phyloP scores from a whole-genome alignment of 2,329 filamentous ascomycete genomes.

The Ophioceras dolichostomum region DNA sequence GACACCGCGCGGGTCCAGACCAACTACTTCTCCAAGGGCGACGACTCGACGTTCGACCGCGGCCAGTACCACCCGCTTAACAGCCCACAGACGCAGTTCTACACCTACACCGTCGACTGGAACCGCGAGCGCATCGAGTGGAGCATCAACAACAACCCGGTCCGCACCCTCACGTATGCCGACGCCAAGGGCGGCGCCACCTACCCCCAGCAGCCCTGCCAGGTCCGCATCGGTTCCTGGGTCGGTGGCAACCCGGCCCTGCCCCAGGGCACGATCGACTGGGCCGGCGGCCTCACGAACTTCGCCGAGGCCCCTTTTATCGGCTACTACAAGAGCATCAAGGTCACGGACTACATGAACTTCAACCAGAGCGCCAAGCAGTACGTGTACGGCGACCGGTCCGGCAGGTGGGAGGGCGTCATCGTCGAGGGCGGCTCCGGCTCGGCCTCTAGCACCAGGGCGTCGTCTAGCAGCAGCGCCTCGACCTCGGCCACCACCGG shows the following conservation, averaged over 20 bases:
- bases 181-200: conserved; percentile 36
- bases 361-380: conserved; percentile 32
- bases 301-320: conserved; percentile 39
- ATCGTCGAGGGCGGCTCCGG: conserved; percentile 22
- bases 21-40: conserved; percentile 74
- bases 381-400: conserved; percentile 38
- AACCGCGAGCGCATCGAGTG: conserved; percentile 44
- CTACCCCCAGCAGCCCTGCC: conserved; percentile 61
- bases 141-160: conserved; percentile 38
- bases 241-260: conserved; percentile 73
- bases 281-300: conserved; percentile 51
- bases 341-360: conserved; percentile 41
- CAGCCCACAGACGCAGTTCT: conserved; percentile 37
- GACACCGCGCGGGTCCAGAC: conserved; percentile 65
- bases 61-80: conserved; percentile 48
- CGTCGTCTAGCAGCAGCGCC: conserved; percentile 14
- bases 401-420: conserved; percentile 39
- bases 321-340: conserved; percentile 44
- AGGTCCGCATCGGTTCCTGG: conserved; percentile 75
- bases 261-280: conserved; percentile 47
- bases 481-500: conserved; percentile 10
- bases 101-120: conserved; percentile 61
- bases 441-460: conserved; percentile 11
- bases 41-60: conserved; percentile 59
- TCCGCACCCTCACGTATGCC: conserved; percentile 33